These are phyloP conservation scores for Gossypium schwendimanii DNA, from an alignment of 441 rosid species.

Conservation along the genomic window DNA sequence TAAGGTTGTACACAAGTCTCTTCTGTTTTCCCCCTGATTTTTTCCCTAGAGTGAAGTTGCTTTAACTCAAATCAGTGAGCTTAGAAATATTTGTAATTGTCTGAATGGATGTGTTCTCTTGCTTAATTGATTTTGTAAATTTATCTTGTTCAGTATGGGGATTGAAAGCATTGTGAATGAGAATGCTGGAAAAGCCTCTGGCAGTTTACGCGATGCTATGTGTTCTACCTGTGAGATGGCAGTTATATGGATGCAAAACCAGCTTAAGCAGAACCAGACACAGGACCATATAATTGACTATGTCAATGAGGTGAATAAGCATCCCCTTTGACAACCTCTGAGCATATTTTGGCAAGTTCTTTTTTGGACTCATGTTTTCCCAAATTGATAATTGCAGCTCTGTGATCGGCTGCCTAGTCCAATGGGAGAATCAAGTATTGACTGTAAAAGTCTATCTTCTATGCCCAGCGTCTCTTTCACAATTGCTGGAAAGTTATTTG, in stretches of 20 bases:
- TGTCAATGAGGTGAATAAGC: conserved; percentile 40
- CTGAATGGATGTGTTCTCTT: neutral
- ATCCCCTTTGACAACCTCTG: neutral
- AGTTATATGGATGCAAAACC: conserved; percentile 75
- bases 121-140: neutral
- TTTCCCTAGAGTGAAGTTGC: neutral
- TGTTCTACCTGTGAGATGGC: conserved; percentile 73
- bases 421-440: conserved; percentile 77
- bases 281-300: conserved; percentile 45
- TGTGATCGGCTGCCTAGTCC: conserved; percentile 80
- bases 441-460: conserved; percentile 46
- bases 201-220: conserved; percentile 34
- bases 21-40: neutral
- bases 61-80: conserved; percentile 1
- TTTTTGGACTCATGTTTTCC: conserved; percentile 1
- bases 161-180: conserved; percentile 58
- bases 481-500: conserved; percentile 59
- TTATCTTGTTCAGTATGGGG: conserved; percentile 44
- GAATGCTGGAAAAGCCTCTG: conserved; percentile 25
- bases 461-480: conserved; percentile 73
- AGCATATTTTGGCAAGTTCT: neutral
- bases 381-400: conserved; percentile 30
- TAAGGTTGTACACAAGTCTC: conserved; percentile 34
- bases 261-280: conserved; percentile 56
- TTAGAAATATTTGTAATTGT: neutral